Evolutionary conservation across 345 rosid genomes (phyloP), one percentile per base, ranked within the genome.

Genomic region (Turritis glabra): DNA sequence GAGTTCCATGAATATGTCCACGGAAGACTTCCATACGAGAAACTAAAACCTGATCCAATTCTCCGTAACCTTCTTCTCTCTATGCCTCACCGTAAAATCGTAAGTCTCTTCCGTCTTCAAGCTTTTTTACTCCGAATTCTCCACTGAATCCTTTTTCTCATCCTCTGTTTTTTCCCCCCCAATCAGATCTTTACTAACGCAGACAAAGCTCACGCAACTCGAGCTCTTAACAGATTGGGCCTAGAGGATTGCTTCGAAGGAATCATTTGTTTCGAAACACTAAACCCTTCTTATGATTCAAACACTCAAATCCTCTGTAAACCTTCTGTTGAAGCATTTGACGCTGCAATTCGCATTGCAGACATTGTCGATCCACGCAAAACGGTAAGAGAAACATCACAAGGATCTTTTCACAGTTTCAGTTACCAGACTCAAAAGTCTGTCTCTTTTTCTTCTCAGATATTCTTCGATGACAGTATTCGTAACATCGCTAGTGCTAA

Each of bases 391-490:
- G 8, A 46, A 54, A 29, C 17, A 27, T 18, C 77, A 43, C 60
- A 21, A 22, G 21, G 26, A 22, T 62, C 53, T 26, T 15, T 22
- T 37, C 25, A 21, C 9, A 18, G 59, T 14, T 69, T 30, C 38
- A 60, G 63, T 21, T 9, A 60, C 44, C 8, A 62, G 47, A 60
- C 54, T 56, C 60, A 59, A 47, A 46, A 18, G 19, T 40, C 35
- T 40, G 1, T 3, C 1, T 15, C 27, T 22, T 55, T 60, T 48
- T 8, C 1, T 69, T 69, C 60, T 73, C 82, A 93, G 96, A 74
- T 93, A 19, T 90, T 90, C 89, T 89, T 93, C 5, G 97, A 93
- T 74, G 97, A 93, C 81, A 93, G 97, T 70, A 64, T 86, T 66
- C 83, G 96, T 51, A 93, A 93, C 82, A 91, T 93, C 38, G 90